These are phyloP conservation scores for Fibroporia radiculosa DNA, from an alignment of 768 basidiomycete genomes.

Conservation along the genomic window DNA sequence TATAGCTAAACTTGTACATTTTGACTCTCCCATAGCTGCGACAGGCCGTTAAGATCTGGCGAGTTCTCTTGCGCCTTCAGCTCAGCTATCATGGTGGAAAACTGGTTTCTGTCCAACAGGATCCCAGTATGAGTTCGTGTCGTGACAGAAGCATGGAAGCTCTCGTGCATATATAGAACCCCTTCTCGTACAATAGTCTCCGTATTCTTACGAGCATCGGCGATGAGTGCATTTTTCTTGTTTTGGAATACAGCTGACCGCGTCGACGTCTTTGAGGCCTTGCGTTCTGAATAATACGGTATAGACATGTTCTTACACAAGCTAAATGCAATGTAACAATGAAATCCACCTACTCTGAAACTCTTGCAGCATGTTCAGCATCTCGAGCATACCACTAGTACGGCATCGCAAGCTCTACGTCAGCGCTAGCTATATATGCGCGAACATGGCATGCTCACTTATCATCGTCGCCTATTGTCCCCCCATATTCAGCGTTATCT, in stretches of 20 bases:
- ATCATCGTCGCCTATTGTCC: constrained; percentile 9
- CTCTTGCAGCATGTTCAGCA: constrained; percentile 20
- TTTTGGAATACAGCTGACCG: constrained; percentile 16
- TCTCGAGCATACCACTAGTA: constrained; percentile 19
- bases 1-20: constrained; percentile 11
- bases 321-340: background rate
- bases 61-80: constrained; percentile 17
- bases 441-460: too few species aligned
- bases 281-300: constrained; percentile 16
- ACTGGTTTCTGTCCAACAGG: constrained; percentile 29
- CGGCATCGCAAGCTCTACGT: background rate
- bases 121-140: background rate
- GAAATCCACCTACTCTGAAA: constrained; percentile 16
- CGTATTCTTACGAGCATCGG: constrained; percentile 16
- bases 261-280: constrained; percentile 14
- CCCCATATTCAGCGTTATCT: constrained; percentile 4
- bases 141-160: background rate
- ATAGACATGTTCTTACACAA: background rate
- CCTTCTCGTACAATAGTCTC: constrained; percentile 14
- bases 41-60: constrained; percentile 14
- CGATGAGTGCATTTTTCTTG: constrained; percentile 18
- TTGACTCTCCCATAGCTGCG: constrained; percentile 9
- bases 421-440: background rate
- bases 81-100: constrained; percentile 12
- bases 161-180: constrained; percentile 13